Conservation (phyloP, 352 stramenopile species). For the Thalassiosira livingstoniorum region DNA sequence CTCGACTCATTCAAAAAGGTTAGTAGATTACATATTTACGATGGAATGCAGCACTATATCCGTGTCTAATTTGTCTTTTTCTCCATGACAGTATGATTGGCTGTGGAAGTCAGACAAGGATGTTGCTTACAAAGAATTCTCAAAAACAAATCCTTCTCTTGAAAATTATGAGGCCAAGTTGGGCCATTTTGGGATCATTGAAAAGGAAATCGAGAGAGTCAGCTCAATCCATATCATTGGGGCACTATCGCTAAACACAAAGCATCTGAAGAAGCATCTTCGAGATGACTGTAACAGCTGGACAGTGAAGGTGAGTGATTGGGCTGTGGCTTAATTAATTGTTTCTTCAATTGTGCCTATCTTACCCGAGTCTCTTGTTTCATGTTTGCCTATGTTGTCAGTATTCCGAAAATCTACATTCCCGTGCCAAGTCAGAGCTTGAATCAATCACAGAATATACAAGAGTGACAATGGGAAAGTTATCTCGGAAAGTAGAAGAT, state of each 20-base stretch:
- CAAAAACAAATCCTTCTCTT: constrained; percentile 93
- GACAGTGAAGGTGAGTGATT: constrained; percentile 89
- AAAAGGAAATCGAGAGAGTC: constrained; percentile 93
- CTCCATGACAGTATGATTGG: constrained; percentile 92
- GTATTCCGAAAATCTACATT: constrained; percentile 97
- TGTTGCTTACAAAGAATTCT: constrained; percentile 93
- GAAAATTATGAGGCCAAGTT: constrained; percentile 97
- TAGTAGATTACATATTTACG: too few relatives aligned
- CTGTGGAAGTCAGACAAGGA: constrained; percentile 98
- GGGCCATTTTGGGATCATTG: constrained; percentile 94
- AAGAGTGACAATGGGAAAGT: constrained; percentile 83
- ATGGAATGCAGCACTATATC: not conserved
- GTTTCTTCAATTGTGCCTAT: constrained; percentile 1
- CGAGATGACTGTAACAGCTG: constrained; percentile 95
- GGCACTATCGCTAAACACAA: constrained; percentile 95
- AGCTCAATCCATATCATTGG: constrained; percentile 95
- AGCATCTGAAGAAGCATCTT: constrained; percentile 96
- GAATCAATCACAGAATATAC: constrained; percentile 96
- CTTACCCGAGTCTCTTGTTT: not conserved
- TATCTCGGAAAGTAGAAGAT: constrained; percentile 92
- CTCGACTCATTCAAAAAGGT: constrained; percentile 89
- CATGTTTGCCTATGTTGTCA: constrained; percentile 50
- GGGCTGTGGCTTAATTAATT: not conserved
- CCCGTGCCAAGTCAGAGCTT: constrained; percentile 89
- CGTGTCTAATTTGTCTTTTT: constrained; percentile 43